Conservation (phyloP, 495 filamentous ascomycete species). For the Annulohypoxylon moriforme region DNA sequence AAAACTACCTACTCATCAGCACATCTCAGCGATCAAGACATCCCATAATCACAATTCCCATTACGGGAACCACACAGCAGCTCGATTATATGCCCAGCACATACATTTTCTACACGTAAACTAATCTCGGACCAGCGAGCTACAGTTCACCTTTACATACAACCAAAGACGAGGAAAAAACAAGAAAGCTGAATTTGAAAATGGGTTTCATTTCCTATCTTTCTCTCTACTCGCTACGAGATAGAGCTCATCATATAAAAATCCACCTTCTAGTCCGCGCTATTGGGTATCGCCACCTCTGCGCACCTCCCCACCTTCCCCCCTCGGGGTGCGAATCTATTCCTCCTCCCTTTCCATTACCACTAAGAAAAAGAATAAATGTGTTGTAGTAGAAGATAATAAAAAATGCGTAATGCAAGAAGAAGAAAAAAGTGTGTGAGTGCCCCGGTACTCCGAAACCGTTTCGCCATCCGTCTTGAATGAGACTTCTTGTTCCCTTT, state of each 20-base stretch:
- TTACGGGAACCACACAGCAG: background rate
- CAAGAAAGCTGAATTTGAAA: constrained; percentile 10
- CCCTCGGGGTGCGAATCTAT: too few species aligned
- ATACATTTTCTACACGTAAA: background rate
- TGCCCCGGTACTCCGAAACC: constrained; percentile 2
- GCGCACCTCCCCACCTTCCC: background rate
- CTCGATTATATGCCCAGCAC: background rate
- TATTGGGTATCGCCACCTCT: constrained; percentile 42
- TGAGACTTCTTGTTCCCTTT: background rate
- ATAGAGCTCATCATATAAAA: constrained; percentile 8
- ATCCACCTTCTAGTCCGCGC: constrained; percentile 28
- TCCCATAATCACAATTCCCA: background rate
- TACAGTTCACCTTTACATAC: constrained; percentile 26
- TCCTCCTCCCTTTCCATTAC: constrained; percentile 21
- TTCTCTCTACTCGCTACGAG: constrained; percentile 19
- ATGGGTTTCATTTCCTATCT: constrained; percentile 12
- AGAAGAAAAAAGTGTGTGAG: constrained; percentile 21
- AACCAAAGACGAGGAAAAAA: background rate
- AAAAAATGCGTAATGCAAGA: constrained; percentile 17
- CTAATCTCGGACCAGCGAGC: constrained; percentile 9
- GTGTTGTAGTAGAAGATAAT: constrained; percentile 1
- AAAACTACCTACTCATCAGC: background rate
- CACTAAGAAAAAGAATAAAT: constrained; percentile 24
- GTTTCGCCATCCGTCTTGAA: background rate
- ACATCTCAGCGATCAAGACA: background rate